phyloP scores from a whole-genome alignment of 768 basidiomycete genomes.

The Chalciporus sphaerocephalus region DNA sequence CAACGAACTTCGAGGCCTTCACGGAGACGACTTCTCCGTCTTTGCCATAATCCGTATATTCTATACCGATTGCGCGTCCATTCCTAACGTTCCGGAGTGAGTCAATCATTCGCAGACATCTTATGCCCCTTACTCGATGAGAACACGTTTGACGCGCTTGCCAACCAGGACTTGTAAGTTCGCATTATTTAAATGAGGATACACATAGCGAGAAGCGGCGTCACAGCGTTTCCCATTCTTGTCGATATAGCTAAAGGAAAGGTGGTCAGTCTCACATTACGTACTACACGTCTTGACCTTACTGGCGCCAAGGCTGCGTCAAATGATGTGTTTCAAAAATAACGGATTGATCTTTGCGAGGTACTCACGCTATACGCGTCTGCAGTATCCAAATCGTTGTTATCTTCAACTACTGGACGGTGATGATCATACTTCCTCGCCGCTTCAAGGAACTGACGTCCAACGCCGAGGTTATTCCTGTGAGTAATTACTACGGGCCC shows the following conservation, averaged over 20 bases:
- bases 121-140: too few species aligned
- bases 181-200: constrained; percentile 19
- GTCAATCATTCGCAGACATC: too few species aligned
- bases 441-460: constrained; percentile 44
- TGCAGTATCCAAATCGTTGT: too few species aligned
- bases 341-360: too few species aligned
- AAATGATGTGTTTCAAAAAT: too few species aligned
- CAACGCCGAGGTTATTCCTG: constrained; percentile 13
- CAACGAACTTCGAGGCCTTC: constrained; percentile 33
- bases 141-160: too few species aligned
- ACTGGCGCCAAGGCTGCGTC: too few species aligned
- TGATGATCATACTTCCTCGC: constrained; percentile 44
- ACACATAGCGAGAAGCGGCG: constrained; percentile 29
- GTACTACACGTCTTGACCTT: too few species aligned
- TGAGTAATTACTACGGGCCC: constrained; percentile 29
- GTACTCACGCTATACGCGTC: constrained; percentile 25
- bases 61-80: constrained; percentile 36
- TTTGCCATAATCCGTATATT: constrained; percentile 30
- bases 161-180: constrained; percentile 29
- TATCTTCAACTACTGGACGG: constrained; percentile 43
- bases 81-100: too few species aligned
- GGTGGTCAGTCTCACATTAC: too few species aligned
- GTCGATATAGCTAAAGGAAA: too few species aligned
- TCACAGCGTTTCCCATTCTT: constrained; percentile 30
- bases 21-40: constrained; percentile 13